These are phyloP conservation scores for Caloboletus inedulis DNA, from an alignment of 1,284 basidiomycete species.

Conservation along the genomic window DNA sequence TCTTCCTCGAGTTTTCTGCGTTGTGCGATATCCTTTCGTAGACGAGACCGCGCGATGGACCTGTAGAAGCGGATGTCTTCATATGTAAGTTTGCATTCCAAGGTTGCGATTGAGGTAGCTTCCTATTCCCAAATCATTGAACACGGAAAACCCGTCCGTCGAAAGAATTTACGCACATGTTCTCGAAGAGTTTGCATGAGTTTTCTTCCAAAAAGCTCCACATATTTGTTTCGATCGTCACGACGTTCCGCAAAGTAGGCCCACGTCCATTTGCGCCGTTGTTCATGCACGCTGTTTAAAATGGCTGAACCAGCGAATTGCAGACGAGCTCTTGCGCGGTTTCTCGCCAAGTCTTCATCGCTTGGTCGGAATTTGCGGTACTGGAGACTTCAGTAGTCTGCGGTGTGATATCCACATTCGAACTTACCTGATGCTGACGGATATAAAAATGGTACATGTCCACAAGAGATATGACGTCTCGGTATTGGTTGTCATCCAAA, in stretches of 20 bases:
- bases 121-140: constrained; percentile 48
- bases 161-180: constrained; percentile 33
- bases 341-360: constrained; percentile 59
- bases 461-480: constrained; percentile 88
- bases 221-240: constrained; percentile 82
- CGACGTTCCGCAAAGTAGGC: constrained; percentile 85
- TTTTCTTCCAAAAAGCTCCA: constrained; percentile 85
- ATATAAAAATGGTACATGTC: constrained; percentile 98
- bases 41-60: constrained; percentile 87
- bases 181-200: constrained; percentile 53
- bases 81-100: constrained; percentile 87
- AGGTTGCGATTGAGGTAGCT: constrained; percentile 51
- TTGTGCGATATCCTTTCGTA: constrained; percentile 81
- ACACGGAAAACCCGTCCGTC: constrained; percentile 4
- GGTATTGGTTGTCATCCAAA: constrained; percentile 94
- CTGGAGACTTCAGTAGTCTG: constrained; percentile 37
- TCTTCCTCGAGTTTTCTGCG: constrained; percentile 71
- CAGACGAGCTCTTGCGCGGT: constrained; percentile 72
- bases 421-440: constrained; percentile 78
- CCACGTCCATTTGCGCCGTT: constrained; percentile 89
- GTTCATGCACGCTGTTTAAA: constrained; percentile 82
- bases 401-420: neutral
- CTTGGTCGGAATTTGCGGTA: constrained; percentile 80
- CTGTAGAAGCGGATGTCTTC: constrained; percentile 98
- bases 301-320: constrained; percentile 85